A percentile compares a stretch with the other conserved stretches of the same genome.
These are phyloP conservation scores for Bipolaris cookei DNA, from an alignment of 2,329 filamentous ascomycete species.

Conservation along the genomic window DNA sequence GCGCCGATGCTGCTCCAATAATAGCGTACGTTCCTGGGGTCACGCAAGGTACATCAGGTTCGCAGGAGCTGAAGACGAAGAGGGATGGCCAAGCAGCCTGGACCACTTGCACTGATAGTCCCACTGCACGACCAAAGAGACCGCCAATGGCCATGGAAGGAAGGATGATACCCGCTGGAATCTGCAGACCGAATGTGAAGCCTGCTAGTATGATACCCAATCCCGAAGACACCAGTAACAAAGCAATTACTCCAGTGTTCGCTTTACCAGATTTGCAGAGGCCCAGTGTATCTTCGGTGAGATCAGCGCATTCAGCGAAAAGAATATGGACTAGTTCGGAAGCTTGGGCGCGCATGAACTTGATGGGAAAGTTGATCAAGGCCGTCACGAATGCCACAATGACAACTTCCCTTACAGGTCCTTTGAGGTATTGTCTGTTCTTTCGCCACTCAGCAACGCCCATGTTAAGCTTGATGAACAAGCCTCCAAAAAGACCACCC, in stretches of 20 bases:
- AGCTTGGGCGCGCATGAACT: conserved; percentile 92
- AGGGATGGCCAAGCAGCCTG: conserved; percentile 78
- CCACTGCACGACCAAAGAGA: conserved; percentile 84
- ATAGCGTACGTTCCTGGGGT: conserved; percentile 97
- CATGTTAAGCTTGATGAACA: conserved; percentile 97
- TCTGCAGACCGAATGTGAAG: conserved; percentile 90
- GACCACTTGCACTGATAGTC: conserved; percentile 88
- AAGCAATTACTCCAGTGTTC: conserved; percentile 79
- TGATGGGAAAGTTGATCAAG: conserved; percentile 91
- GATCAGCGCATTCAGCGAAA: conserved; percentile 86
- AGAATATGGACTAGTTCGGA: conserved; percentile 90
- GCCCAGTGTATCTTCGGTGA: conserved; percentile 84
- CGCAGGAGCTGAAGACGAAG: conserved; percentile 79
- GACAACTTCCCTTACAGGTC: conserved; percentile 79
- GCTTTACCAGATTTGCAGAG: conserved; percentile 88
- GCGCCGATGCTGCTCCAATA: conserved; percentile 90
- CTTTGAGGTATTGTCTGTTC: conserved; percentile 67
- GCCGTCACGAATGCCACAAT: conserved; percentile 82
- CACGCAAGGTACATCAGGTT: conserved; percentile 84
- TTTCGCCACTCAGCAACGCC: conserved; percentile 81
- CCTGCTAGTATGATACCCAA: conserved; percentile 85
- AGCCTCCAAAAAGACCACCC: conserved; percentile 90
- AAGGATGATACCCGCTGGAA: conserved; percentile 93
- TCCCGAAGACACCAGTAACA: conserved; percentile 80
- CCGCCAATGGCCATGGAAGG: conserved; percentile 97